These are phyloP conservation scores for Pseudopithomyces chartarum DNA, from an alignment of 2,329 filamentous ascomycete genomes.

Conservation along the genomic window DNA sequence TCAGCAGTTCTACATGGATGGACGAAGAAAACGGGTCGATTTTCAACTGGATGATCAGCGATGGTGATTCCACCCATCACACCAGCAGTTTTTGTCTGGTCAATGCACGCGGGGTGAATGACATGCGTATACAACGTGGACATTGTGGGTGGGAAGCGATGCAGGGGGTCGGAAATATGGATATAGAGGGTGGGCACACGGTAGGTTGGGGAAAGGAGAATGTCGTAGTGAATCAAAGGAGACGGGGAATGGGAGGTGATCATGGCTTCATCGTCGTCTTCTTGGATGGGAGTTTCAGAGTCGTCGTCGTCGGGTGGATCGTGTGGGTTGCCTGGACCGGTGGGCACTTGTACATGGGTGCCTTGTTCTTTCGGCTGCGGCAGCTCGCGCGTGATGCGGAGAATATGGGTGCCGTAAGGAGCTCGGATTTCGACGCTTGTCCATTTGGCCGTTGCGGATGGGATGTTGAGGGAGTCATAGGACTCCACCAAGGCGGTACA, in stretches of 20 bases:
- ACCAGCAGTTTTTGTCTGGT: constrained; percentile 41
- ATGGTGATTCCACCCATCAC: constrained; percentile 47
- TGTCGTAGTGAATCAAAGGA: constrained; percentile 43
- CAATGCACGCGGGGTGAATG: constrained; percentile 38
- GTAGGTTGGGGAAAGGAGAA: constrained; percentile 51
- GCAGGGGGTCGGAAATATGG: constrained; percentile 31
- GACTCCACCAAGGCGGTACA: neutral
- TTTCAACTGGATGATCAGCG: constrained; percentile 77
- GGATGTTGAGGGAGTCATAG: neutral
- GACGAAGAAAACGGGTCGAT: constrained; percentile 82
- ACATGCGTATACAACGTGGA: constrained; percentile 43
- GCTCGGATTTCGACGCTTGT: neutral
- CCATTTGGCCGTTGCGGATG: neutral
- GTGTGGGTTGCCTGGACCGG: neutral
- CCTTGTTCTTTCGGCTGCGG: neutral
- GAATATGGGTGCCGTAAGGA: neutral
- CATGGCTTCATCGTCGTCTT: constrained; percentile 1
- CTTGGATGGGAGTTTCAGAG: constrained; percentile 6
- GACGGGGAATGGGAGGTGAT: neutral
- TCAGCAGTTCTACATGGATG: constrained; percentile 91
- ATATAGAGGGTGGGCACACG: constrained; percentile 53
- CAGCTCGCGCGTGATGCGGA: neutral
- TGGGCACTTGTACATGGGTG: too few species aligned
- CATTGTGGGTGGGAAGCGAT: constrained; percentile 36
- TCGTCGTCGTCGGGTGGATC: neutral